Conservation (phyloP, 805 yeast genomes). For the Yarrowia divulgata region DNA sequence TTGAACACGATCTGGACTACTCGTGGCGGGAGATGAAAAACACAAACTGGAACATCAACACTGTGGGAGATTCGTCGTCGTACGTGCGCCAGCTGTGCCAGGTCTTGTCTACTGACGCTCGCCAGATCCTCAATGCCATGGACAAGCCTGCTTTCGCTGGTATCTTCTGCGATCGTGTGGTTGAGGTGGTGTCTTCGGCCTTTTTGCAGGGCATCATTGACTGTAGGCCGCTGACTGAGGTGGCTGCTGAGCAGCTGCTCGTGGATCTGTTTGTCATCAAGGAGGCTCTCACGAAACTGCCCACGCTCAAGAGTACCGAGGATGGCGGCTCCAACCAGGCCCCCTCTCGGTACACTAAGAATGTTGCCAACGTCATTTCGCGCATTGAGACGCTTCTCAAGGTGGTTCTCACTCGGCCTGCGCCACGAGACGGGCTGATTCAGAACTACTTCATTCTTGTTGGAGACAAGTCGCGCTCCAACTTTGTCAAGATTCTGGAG, state of each 20-base stretch:
- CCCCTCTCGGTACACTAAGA: conserved; percentile 40
- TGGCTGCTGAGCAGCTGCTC: conserved; percentile 79
- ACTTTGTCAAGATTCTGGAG: conserved; percentile 69
- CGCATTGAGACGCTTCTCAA: conserved; percentile 70
- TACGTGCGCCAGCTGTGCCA: conserved; percentile 67
- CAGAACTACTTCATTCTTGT: conserved; percentile 70
- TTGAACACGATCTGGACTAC: conserved; percentile 66
- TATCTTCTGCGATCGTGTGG: conserved; percentile 75
- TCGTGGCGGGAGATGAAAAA: conserved; percentile 86
- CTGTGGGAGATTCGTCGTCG: conserved; percentile 75
- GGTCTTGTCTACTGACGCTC: conserved; percentile 56
- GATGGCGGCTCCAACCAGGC: conserved; percentile 39
- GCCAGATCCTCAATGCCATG: conserved; percentile 52
- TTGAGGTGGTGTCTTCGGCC: conserved; percentile 66
- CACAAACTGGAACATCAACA: conserved; percentile 73
- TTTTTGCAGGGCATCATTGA: conserved; percentile 64
- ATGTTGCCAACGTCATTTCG: conserved; percentile 50
- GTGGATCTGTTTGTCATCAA: conserved; percentile 75
- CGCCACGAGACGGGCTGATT: conserved; percentile 71
- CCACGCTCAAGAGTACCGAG: conserved; percentile 43
- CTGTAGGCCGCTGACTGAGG: conserved; percentile 71
- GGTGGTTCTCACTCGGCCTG: conserved; percentile 65
- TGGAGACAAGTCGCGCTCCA: conserved; percentile 66
- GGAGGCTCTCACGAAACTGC: conserved; percentile 54
- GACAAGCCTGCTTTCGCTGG: conserved; percentile 75